phyloP scores from a whole-genome alignment of 1,284 basidiomycete species.

The Naganishia liquefaciens region DNA sequence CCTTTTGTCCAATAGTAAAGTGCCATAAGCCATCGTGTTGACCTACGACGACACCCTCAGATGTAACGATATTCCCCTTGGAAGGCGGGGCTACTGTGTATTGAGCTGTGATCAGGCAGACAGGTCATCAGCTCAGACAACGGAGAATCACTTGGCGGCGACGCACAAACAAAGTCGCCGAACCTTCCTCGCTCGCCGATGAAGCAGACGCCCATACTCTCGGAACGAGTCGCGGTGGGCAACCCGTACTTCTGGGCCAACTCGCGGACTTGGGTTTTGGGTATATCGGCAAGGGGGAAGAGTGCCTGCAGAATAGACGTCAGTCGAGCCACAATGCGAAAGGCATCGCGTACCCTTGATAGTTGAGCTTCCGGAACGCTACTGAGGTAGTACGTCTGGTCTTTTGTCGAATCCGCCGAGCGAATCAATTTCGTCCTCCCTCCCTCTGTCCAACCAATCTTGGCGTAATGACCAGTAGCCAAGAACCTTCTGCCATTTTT shows the following conservation, averaged over 20 bases:
- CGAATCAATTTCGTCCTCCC: constrained; percentile 66
- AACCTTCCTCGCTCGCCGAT: constrained; percentile 80
- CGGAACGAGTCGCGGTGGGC: constrained; percentile 74
- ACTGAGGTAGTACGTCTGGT: constrained; percentile 92
- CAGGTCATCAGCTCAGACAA: not conserved
- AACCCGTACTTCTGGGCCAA: constrained; percentile 70
- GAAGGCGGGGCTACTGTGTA: constrained; percentile 73
- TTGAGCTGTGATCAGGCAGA: constrained; percentile 60
- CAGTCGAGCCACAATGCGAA: not conserved
- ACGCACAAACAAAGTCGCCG: constrained; percentile 69
- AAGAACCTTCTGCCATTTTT: constrained; percentile 22
- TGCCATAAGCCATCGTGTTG: constrained; percentile 77
- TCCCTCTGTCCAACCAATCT: constrained; percentile 58
- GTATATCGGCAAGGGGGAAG: constrained; percentile 72
- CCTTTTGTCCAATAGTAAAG: constrained; percentile 83
- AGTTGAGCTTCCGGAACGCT: constrained; percentile 69
- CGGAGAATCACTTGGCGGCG: constrained; percentile 24
- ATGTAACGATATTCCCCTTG: constrained; percentile 62
- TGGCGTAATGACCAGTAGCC: constrained; percentile 81
- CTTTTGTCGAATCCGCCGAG: constrained; percentile 70
- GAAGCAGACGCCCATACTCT: constrained; percentile 98
- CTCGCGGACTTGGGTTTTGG: constrained; percentile 72
- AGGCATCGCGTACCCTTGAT: constrained; percentile 43
- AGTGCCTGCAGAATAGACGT: constrained; percentile 59
- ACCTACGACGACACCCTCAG: constrained; percentile 63